Percentiles rank a stretch among this genome's conserved stretches.
Evolutionary conservation across 23 red algal genomes (phyloP).

Genomic region (Gracilaria gracilis): DNA sequence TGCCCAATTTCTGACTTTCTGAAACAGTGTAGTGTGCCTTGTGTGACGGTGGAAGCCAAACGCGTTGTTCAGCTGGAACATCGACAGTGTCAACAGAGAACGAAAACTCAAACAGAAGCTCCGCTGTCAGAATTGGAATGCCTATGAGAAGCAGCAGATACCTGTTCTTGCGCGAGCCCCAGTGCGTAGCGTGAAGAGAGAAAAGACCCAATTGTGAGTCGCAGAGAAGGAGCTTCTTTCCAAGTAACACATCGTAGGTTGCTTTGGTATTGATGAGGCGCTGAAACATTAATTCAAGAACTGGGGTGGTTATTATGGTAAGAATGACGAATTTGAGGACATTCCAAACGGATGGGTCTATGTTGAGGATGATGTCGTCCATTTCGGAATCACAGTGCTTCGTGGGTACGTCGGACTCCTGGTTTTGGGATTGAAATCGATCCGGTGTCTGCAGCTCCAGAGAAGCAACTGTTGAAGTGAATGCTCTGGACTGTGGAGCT

Average conservation of each 20-base stretch:
- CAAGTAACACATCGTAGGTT: constrained; percentile 10
- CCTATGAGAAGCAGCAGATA: not conserved
- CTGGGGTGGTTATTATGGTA: constrained; percentile 20
- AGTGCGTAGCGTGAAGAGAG: not conserved
- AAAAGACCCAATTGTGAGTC: not conserved
- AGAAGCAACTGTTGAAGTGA: no score
- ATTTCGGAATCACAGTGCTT: not conserved
- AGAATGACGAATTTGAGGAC: constrained; percentile 33
- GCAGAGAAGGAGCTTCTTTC: not conserved
- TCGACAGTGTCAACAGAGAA: not conserved
- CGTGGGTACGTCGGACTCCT: no score
- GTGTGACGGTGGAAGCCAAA: constrained; percentile 29
- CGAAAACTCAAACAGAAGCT: constrained; percentile 21
- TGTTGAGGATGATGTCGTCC: constrained; percentile 18
- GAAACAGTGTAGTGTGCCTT: not conserved
- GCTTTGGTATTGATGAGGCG: constrained; percentile 12
- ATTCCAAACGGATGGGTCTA: constrained; percentile 24
- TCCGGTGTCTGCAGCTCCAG: no score
- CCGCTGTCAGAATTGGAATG: not conserved
- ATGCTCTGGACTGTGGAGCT: no score
- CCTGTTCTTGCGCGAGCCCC: not conserved
- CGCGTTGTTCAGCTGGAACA: not conserved
- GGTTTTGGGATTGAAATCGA: no score
- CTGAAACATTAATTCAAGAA: constrained; percentile 13
- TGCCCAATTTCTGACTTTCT: not conserved